phyloP scores from a whole-genome alignment of 2,329 filamentous ascomycete species.

The Endothia cerciana region DNA sequence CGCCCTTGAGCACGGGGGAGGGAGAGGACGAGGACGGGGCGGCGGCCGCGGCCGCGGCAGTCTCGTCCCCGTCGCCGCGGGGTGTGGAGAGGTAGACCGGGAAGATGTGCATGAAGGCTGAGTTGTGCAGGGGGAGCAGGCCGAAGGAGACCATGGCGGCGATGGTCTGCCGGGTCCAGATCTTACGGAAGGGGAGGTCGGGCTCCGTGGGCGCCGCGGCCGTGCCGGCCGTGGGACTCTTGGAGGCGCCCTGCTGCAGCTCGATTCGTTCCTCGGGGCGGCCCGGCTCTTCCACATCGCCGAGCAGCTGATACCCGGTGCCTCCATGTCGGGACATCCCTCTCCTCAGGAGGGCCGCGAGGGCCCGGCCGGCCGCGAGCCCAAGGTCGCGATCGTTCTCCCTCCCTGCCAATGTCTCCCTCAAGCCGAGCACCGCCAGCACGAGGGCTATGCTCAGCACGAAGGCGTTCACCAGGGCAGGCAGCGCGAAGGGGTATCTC shows the following conservation, averaged over 20 bases:
- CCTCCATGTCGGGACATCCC: background rate
- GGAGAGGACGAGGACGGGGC: too few relatives aligned
- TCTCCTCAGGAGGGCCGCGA: background rate
- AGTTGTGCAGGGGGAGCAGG: slow-evolving; percentile 65
- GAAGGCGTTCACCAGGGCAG: background rate
- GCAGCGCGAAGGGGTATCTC: background rate
- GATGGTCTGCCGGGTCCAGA: slow-evolving; percentile 34
- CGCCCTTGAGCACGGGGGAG: slow-evolving; percentile 64
- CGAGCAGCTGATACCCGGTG: background rate
- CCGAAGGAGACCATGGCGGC: slow-evolving; percentile 42
- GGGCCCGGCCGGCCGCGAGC: background rate
- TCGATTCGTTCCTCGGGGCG: background rate
- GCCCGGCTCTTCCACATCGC: background rate
- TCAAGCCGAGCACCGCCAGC: background rate
- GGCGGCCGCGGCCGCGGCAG: slow-evolving; percentile 35
- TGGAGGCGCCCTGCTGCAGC: slow-evolving; percentile 1
- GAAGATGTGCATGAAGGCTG: slow-evolving; percentile 61
- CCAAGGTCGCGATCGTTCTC: background rate
- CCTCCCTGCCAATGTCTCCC: background rate
- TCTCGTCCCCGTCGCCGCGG: slow-evolving; percentile 39
- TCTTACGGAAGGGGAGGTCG: background rate
- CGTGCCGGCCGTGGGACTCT: background rate
- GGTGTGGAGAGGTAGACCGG: slow-evolving; percentile 64
- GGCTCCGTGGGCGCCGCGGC: background rate
- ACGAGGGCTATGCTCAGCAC: background rate